These are phyloP conservation scores for Ganoderma lingzhi DNA, from an alignment of 1,284 basidiomycete genomes.

Conservation along the genomic window DNA sequence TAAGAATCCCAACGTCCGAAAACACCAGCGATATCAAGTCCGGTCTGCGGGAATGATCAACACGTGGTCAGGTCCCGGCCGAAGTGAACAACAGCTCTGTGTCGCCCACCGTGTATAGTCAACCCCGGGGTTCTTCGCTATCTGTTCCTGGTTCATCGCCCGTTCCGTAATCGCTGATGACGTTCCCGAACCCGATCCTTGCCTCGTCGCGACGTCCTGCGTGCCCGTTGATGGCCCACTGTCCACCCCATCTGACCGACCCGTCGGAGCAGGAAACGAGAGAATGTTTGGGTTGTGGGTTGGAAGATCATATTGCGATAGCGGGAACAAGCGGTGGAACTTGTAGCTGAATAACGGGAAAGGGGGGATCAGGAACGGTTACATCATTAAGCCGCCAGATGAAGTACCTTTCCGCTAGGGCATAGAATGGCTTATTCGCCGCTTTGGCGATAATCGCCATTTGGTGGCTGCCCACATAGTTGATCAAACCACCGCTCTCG, in stretches of 20 bases:
- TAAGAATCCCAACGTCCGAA: constrained; percentile 91
- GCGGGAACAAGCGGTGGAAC: constrained; percentile 95
- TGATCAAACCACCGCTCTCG: constrained; percentile 90
- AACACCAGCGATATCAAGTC: constrained; percentile 91
- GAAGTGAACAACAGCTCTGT: constrained; percentile 5
- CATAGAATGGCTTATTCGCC: constrained; percentile 96
- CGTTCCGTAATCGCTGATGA: constrained; percentile 35
- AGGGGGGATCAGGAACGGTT: constrained; percentile 34
- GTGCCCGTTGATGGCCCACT: constrained; percentile 32
- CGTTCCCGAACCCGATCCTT: constrained; percentile 23
- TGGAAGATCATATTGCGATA: constrained; percentile 97
- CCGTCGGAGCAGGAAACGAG: constrained; percentile 59
- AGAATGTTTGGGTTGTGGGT: constrained; percentile 79
- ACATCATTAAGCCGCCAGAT: constrained; percentile 25
- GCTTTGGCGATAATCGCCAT: constrained; percentile 97
- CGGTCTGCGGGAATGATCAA: constrained; percentile 56
- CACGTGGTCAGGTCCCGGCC: constrained; percentile 19
- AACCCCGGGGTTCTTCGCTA: constrained; percentile 80
- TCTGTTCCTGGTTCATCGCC: constrained; percentile 76
- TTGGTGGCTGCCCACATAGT: constrained; percentile 94
- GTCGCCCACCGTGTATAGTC: constrained; percentile 78
- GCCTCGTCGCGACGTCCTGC: constrained; percentile 24
- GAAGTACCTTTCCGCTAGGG: constrained; percentile 87
- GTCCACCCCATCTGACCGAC: constrained; percentile 39
- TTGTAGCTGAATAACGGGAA: constrained; percentile 77